Conservation (phyloP, 306 rosid species). For the Prunus persica region DNA sequence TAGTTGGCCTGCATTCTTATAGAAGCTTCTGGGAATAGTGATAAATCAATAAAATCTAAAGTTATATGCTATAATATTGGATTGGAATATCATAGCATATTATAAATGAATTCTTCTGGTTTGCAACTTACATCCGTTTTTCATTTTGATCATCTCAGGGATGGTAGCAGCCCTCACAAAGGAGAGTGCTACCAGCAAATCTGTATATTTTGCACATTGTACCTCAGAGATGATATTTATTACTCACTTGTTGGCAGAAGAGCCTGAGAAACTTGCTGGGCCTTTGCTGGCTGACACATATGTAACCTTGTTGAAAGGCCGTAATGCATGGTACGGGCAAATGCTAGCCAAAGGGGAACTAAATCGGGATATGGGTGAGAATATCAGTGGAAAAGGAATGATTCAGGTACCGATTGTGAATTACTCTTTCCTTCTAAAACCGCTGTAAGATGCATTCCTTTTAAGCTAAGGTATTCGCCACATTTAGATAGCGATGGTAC, state of each 20-base stretch:
- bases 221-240: constrained; percentile 94
- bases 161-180: constrained; percentile 96
- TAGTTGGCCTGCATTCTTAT: not conserved
- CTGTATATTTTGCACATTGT: constrained; percentile 90
- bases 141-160: constrained; percentile 39
- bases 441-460: not conserved
- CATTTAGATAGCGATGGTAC: not conserved
- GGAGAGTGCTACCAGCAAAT: constrained; percentile 95
- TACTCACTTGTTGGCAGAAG: constrained; percentile 66
- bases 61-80: not conserved
- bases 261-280: constrained; percentile 95
- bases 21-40: not conserved
- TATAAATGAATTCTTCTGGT: not conserved
- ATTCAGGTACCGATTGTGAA: constrained; percentile 59
- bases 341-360: constrained; percentile 92
- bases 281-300: constrained; percentile 90
- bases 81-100: not conserved
- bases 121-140: constrained; percentile 8
- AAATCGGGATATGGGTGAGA: constrained; percentile 86
- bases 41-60: not conserved
- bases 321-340: constrained; percentile 72
- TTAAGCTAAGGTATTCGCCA: not conserved
- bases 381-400: constrained; percentile 93
- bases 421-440: constrained; percentile 4
- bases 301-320: constrained; percentile 84